These are phyloP conservation scores for Polychaeton citri DNA, from an alignment of 2,329 filamentous ascomycete species.

Conservation along the genomic window DNA sequence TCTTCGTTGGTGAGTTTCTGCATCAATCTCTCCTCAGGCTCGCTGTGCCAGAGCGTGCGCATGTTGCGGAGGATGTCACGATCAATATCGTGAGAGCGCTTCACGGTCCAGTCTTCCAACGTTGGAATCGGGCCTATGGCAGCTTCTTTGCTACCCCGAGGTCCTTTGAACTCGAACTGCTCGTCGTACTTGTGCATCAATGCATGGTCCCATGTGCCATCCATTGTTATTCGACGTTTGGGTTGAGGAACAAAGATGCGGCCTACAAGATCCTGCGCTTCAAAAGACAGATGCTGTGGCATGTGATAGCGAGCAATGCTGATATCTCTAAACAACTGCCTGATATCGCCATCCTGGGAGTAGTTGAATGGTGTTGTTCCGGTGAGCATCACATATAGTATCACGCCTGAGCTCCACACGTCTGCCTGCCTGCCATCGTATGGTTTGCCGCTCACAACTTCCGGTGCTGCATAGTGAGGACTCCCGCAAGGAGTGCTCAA, in stretches of 20 bases:
- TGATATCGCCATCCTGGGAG: slow-evolving; percentile 49
- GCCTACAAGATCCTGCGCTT: slow-evolving; percentile 65
- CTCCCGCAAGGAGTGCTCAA: slow-evolving; percentile 88
- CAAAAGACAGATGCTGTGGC: slow-evolving; percentile 41
- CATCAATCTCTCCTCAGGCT: slow-evolving; percentile 58
- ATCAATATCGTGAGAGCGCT: slow-evolving; percentile 57
- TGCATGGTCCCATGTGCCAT: slow-evolving; percentile 74
- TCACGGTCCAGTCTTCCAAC: slow-evolving; percentile 49
- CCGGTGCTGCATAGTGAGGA: slow-evolving; percentile 90
- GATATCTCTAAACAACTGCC: slow-evolving; percentile 47
- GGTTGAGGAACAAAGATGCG: slow-evolving; percentile 71
- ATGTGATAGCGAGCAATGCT: slow-evolving; percentile 36
- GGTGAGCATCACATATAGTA: slow-evolving; percentile 76
- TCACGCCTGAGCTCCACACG: slow-evolving; percentile 88
- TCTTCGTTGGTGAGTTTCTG: slow-evolving; percentile 46
- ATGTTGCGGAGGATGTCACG: slow-evolving; percentile 72
- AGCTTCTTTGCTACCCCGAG: slow-evolving; percentile 34
- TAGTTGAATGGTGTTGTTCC: slow-evolving; percentile 68
- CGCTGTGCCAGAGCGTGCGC: slow-evolving; percentile 81
- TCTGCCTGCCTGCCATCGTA: slow-evolving; percentile 83
- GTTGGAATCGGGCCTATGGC: slow-evolving; percentile 41
- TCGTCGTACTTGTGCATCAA: slow-evolving; percentile 69
- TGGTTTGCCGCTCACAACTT: slow-evolving; percentile 62
- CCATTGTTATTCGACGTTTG: slow-evolving; percentile 62
- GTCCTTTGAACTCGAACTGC: slow-evolving; percentile 54